phyloP scores from a whole-genome alignment of 495 filamentous ascomycete genomes.

The Schizothecium vesticola region DNA sequence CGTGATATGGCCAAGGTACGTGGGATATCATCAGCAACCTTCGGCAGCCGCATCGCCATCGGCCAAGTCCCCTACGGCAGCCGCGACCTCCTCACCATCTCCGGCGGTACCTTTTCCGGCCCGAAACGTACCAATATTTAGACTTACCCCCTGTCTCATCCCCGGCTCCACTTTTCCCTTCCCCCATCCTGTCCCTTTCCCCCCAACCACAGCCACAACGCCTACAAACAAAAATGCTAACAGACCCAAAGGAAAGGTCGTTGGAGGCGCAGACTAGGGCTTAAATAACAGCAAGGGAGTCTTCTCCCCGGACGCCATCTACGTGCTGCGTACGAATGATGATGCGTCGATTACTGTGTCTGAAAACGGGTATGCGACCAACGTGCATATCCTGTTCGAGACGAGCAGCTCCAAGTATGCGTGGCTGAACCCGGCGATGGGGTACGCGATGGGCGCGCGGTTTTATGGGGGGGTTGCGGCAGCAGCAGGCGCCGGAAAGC shows the following conservation, averaged over 20 bases:
- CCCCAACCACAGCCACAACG: no score
- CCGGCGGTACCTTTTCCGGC: slow-evolving; percentile 19
- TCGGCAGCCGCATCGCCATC: slow-evolving; percentile 14
- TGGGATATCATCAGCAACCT: no score
- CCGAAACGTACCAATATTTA: slow-evolving; percentile 6
- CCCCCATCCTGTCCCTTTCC: no score
- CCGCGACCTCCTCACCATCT: slow-evolving; percentile 18
- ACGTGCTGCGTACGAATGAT: slow-evolving; percentile 18
- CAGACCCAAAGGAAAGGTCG: slow-evolving; percentile 4
- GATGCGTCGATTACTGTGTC: slow-evolving; percentile 16
- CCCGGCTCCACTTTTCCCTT: no score
- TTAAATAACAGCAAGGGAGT: slow-evolving; percentile 14
- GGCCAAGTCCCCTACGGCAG: slow-evolving; percentile 18
- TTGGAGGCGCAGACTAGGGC: slow-evolving; percentile 20
- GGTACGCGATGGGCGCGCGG: slow-evolving; percentile 4
- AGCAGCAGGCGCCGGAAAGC: no score
- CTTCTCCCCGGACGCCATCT: slow-evolving; percentile 21
- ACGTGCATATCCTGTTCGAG: slow-evolving; percentile 20
- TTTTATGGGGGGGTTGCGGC: slow-evolving; percentile 12
- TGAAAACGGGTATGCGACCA: slow-evolving; percentile 15
- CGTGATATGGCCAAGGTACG: no score
- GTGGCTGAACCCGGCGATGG: slow-evolving; percentile 17
- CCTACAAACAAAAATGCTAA: background rate
- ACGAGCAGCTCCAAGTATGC: slow-evolving; percentile 15
- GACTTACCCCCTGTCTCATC: background rate